Evolutionary conservation across 305 asterid genomes (phyloP).

Genomic region (Coffea humblotiana): DNA sequence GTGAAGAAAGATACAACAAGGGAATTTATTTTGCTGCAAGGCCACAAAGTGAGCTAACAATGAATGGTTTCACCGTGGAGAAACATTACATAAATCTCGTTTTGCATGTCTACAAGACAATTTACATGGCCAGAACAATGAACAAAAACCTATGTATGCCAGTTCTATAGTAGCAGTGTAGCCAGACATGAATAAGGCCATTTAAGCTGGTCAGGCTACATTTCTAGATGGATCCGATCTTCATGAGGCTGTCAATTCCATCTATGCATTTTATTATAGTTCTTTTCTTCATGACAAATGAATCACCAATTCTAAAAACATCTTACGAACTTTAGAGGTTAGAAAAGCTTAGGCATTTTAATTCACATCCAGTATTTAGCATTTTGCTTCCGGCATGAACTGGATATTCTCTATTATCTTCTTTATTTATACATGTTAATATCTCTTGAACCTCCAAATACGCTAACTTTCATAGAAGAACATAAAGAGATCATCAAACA

Average conservation of each 20-base stretch:
- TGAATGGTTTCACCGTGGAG: constrained; percentile 16
- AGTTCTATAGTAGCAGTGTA: not conserved
- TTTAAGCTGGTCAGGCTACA: not conserved
- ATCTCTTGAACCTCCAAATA: not conserved
- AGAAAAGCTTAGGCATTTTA: not conserved
- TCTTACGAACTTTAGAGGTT: not conserved
- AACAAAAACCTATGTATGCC: not conserved
- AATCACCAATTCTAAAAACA: not conserved
- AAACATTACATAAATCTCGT: not conserved
- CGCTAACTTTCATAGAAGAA: not conserved
- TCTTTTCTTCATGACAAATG: not conserved
- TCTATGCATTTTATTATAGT: not conserved
- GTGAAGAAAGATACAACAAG: constrained; percentile 69
- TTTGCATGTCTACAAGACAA: not conserved
- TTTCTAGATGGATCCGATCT: not conserved
- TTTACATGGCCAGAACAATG: not conserved
- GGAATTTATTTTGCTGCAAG: constrained; percentile 77
- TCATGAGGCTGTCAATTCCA: not conserved
- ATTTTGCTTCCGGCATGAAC: not conserved
- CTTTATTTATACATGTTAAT: not conserved
- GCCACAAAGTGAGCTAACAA: constrained; percentile 25
- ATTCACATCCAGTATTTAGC: not conserved
- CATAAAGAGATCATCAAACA: not conserved
- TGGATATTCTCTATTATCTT: not conserved
- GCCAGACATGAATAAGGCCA: too few species aligned